These are phyloP conservation scores for Pascua sp. DNA, from an alignment of 1,284 basidiomycete genomes.

Conservation along the genomic window DNA sequence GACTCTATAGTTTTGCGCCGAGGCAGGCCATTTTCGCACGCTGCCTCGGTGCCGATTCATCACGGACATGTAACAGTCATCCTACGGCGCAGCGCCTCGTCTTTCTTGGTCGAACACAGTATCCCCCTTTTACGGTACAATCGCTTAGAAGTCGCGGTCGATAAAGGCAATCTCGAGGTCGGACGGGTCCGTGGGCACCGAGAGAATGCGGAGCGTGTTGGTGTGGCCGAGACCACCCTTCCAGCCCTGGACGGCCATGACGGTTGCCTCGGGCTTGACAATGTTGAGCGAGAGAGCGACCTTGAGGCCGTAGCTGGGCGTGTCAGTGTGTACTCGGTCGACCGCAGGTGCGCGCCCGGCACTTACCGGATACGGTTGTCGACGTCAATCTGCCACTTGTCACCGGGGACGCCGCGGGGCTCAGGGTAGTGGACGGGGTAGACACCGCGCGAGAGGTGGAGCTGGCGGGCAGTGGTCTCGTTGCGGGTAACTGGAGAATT, in stretches of 20 bases:
- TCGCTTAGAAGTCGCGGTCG: constrained; percentile 13
- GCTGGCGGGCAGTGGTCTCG: constrained; percentile 90
- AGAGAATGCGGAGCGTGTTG: constrained; percentile 52
- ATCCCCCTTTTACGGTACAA: too few relatives aligned
- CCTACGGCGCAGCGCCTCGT: too few relatives aligned
- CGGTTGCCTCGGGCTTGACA: constrained; percentile 82
- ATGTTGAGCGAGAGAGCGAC: constrained; percentile 83
- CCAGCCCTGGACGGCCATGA: constrained; percentile 98
- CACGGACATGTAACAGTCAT: too few relatives aligned
- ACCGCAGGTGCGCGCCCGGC: background rate
- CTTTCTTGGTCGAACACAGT: too few relatives aligned
- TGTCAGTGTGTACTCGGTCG: constrained; percentile 70
- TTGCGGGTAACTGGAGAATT: constrained; percentile 77
- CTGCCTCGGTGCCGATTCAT: too few relatives aligned
- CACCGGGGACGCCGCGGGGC: constrained; percentile 75
- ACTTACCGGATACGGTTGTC: constrained; percentile 49
- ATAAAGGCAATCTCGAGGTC: constrained; percentile 63
- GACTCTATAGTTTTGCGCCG: too few relatives aligned
- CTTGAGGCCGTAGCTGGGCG: constrained; percentile 77
- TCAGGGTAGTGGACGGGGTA: constrained; percentile 95
- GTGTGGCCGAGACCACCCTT: constrained; percentile 90
- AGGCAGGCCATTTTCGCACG: too few relatives aligned
- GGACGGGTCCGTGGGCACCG: constrained; percentile 76
- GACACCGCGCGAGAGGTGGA: constrained; percentile 93
- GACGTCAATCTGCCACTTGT: constrained; percentile 98